Conservation (phyloP, 805 yeast species). For the Saturnispora galanensis region DNA sequence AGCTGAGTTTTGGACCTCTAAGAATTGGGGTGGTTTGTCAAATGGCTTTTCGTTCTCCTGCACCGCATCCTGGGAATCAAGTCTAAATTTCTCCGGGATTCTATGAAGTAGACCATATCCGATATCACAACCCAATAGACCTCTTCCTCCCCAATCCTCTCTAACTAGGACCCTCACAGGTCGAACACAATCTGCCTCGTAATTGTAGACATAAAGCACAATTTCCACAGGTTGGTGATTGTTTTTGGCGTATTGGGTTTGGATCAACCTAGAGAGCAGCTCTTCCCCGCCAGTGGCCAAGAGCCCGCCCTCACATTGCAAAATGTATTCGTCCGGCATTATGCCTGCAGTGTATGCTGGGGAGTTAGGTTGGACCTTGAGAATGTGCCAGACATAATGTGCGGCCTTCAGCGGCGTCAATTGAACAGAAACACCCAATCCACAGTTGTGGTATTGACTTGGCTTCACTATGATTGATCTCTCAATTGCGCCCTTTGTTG, state of each 20-base stretch:
- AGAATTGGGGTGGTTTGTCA: conserved; percentile 6
- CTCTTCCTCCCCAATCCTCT: conserved; percentile 74
- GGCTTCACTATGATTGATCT: conserved; percentile 27
- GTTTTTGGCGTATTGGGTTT: conserved; percentile 35
- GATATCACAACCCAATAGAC: conserved; percentile 86
- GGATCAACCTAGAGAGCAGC: conserved; percentile 56
- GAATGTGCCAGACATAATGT: conserved; percentile 79
- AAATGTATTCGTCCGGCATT: conserved; percentile 78
- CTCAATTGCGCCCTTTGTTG: conserved; percentile 69
- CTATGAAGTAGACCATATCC: conserved; percentile 83
- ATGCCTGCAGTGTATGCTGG: conserved; percentile 83
- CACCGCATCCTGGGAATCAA: neutral
- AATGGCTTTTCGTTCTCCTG: neutral
- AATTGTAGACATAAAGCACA: conserved; percentile 72
- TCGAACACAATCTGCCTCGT: conserved; percentile 74
- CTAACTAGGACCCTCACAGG: conserved; percentile 62
- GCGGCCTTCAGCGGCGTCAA: conserved; percentile 69
- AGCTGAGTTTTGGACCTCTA: neutral
- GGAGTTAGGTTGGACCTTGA: conserved; percentile 59
- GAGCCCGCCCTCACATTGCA: conserved; percentile 63
- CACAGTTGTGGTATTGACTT: conserved; percentile 12
- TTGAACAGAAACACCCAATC: conserved; percentile 61
- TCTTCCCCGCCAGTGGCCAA: conserved; percentile 84
- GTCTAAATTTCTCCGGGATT: conserved; percentile 51
- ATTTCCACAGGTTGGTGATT: conserved; percentile 16